Conservation (phyloP, 192 early-diverging fungal species). For the Linnemannia zychae region DNA sequence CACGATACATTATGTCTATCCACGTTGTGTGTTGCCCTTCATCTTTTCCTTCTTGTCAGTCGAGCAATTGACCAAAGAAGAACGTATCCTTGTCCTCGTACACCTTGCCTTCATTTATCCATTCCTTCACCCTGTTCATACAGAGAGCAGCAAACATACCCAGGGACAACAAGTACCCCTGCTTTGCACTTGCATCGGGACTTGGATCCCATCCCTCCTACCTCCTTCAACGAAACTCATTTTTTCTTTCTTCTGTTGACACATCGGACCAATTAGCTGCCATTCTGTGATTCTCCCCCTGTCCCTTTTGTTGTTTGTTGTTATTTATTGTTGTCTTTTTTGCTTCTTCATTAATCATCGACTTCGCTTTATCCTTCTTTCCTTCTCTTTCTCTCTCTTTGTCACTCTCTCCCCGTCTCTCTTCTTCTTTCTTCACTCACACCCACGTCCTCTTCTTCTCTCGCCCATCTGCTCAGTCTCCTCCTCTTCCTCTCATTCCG, state of each 20-base stretch:
- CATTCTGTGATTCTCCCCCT: background rate
- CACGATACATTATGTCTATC: background rate
- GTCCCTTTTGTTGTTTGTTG: background rate
- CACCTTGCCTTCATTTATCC: background rate
- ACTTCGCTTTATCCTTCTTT: background rate
- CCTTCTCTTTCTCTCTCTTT: background rate
- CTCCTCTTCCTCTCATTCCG: background rate
- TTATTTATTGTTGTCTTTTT: background rate
- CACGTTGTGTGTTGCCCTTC: background rate
- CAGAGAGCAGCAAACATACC: slow-evolving; percentile 1
- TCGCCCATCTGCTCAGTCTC: background rate
- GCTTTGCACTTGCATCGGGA: too few species aligned
- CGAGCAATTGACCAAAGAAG: background rate
- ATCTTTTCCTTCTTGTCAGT: background rate
- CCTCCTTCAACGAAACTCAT: too few species aligned
- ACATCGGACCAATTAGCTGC: background rate
- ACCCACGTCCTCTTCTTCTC: background rate
- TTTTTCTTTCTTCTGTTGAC: too few species aligned
- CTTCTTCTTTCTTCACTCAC: background rate
- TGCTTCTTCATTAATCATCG: background rate
- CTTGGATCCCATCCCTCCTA: too few species aligned
- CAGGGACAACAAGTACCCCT: background rate
- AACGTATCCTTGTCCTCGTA: background rate
- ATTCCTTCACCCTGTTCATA: background rate
- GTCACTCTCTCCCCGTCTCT: background rate